phyloP scores from a whole-genome alignment of 768 basidiomycete genomes.

The Pisolithus tinctorius region DNA sequence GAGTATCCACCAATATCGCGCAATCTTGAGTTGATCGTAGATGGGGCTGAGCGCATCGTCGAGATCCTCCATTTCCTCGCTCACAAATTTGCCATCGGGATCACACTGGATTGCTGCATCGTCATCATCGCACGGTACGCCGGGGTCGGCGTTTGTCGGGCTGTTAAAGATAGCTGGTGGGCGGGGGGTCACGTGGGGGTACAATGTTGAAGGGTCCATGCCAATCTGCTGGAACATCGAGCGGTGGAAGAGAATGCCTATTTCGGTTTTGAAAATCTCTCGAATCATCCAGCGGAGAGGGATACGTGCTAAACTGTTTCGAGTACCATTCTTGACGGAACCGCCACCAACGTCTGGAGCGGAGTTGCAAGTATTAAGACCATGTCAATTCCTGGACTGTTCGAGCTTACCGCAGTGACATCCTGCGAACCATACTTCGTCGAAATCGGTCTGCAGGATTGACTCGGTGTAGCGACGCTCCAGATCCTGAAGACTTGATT shows the following conservation, averaged over 20 bases:
- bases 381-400: not conserved
- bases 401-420: slow-evolving; percentile 54
- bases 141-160: not conserved
- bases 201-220: slow-evolving; percentile 41
- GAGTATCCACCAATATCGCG: slow-evolving; percentile 52
- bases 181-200: slow-evolving; percentile 37
- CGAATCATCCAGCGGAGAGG: slow-evolving; percentile 76
- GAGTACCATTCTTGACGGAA: slow-evolving; percentile 48
- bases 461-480: slow-evolving; percentile 34
- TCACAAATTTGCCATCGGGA: slow-evolving; percentile 16
- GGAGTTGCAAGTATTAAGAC: not conserved
- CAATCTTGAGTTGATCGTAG: slow-evolving; percentile 47
- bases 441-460: slow-evolving; percentile 46
- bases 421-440: slow-evolving; percentile 80
- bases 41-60: slow-evolving; percentile 42
- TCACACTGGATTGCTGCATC: not conserved
- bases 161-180: slow-evolving; percentile 30
- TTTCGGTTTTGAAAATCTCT: slow-evolving; percentile 49
- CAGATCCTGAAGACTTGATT: slow-evolving; percentile 24
- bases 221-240: slow-evolving; percentile 37
- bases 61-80: slow-evolving; percentile 58
- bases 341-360: slow-evolving; percentile 68
- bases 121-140: slow-evolving; percentile 22
- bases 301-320: slow-evolving; percentile 60
- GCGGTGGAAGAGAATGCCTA: slow-evolving; percentile 53